These are phyloP conservation scores for Fraxinus cuspidata DNA, from an alignment of 257 asterid genomes.

Conservation along the genomic window DNA sequence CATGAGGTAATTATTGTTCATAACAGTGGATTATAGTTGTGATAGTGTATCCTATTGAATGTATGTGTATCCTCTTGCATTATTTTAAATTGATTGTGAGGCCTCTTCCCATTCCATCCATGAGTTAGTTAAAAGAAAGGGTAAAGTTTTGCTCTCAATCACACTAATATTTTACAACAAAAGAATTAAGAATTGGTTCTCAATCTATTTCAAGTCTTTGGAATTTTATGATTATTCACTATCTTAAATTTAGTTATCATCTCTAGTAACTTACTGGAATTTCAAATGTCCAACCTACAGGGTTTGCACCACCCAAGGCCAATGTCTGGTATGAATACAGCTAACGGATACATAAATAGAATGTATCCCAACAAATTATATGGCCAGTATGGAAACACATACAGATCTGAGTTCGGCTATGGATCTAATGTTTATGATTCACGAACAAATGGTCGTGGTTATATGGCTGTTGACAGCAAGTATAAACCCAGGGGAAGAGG, in stretches of 20 bases:
- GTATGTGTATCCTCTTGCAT: not conserved
- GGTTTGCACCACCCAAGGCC: conserved; percentile 56
- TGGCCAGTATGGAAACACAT: conserved; percentile 58
- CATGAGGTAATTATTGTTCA: not conserved
- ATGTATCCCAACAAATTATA: conserved; percentile 59
- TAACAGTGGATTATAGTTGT: not conserved
- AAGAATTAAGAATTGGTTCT: not conserved
- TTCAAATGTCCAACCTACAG: conserved; percentile 24
- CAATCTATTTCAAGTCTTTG: not conserved
- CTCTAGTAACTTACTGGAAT: not conserved
- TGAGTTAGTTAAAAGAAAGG: not conserved
- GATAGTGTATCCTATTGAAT: not conserved
- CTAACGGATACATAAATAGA: conserved; percentile 53
- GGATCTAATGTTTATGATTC: conserved; percentile 53
- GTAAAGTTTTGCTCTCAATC: not conserved
- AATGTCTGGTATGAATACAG: conserved; percentile 44
- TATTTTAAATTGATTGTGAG: not conserved
- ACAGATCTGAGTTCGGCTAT: conserved; percentile 54
- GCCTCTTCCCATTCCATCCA: not conserved
- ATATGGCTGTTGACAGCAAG: conserved; percentile 53
- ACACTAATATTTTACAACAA: not conserved
- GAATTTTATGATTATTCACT: not conserved
- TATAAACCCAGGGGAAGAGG: conserved; percentile 66
- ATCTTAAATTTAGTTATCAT: not conserved
- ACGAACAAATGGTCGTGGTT: conserved; percentile 52